Evolutionary conservation across 805 yeast genomes (phyloP), one percentile per base, ranked within the genome.

Genomic region (Pichia gijzeniarum): DNA sequence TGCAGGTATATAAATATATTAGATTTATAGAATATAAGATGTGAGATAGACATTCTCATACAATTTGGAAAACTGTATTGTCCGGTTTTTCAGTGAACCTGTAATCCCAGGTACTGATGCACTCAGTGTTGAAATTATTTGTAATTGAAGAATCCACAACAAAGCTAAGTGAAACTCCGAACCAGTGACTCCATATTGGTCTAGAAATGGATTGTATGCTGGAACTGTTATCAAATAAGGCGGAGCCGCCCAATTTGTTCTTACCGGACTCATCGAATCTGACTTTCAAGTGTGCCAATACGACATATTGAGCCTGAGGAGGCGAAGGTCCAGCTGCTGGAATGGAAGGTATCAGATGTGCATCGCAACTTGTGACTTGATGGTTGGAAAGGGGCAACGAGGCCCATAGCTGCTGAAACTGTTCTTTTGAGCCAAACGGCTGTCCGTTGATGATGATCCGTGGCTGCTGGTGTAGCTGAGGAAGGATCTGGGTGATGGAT

Each of bases 241-340:
- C 76, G 18, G 77, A 71, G 45, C 80, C 84, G 2, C 89, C 89
- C 22, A 76, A 55, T 57, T 80, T 74, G 48, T 79, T 81, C 48
- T 68, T 73, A 0, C 93, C 93, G 44, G 82, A 74, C 56, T 85
- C 93, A 61, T 85, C 93, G 54, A 84, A 85, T 49, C 80, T 70
- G 12, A 84, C 85, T 59, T 82, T 85, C 14, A 77, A 67, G 42
- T 70, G 68, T 8, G 64, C 61, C 2, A 74, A 68, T n/a, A 76
- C 67, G 14, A 77, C 63, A 40, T 48, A 59, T 40, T 59, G 60
- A 33, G 52, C 51, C 32, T 28, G 34, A 7, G 10, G 10, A 7
- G 6, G 28, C 28, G 28, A 25, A 25, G 10, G 28, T 10, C 28
- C 28, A 25, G 28, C 6, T 25, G 28, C 10, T 7, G 28, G 28